Evolutionary conservation across 371 early-diverging fungal genomes (phyloP), one percentile per base, ranked within the genome.

Genomic region (Syncephalis fuscata): DNA sequence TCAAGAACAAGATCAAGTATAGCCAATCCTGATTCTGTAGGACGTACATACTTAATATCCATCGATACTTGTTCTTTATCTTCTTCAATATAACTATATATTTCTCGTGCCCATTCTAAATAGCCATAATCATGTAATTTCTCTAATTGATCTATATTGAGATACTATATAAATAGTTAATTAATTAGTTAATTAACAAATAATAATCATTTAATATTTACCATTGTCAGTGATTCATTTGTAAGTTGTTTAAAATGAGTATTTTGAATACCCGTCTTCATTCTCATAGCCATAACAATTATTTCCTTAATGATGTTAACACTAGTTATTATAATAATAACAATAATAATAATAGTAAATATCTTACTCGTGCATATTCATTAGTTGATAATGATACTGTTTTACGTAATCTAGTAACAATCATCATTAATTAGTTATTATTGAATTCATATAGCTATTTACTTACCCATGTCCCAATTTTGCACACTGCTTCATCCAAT

Each of bases 211-310:
- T 10, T n/a, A 4, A 41, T 41, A n/a, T 16, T 7, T 41, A 4
- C 21, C 21, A 41, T 21, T 41, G 8, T 15, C 16, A 21, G 15
- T 19, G 16, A 5, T 21, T 21, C 8, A 5, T 41, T 41, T 7
- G 41, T 19, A 21, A 19, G 21, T 5, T 19, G 4, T 7, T 16
- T 7, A 41, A 41, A 41, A 5, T 15, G 41, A 41, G 4, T 15
- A 16, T 41, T 4, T 5, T 16, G 8, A 21, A 73, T 52, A 21
- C 73, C 73, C 57, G 66, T 67, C 9, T 59, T 65, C n/a, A 70
- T 79, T 5, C 82, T 67, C 48, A 82, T 51, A 0, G 79, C 77
- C 55, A 79, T 67, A 36, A 82, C 64, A 15, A 79, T 55, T 15
- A 70, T 39, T 56, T 79, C 82, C 65, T 73, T 26, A 25, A n/a